Conservation (phyloP, 2,329 filamentous ascomycete genomes). For the Chaetomiaceae sp. region DNA sequence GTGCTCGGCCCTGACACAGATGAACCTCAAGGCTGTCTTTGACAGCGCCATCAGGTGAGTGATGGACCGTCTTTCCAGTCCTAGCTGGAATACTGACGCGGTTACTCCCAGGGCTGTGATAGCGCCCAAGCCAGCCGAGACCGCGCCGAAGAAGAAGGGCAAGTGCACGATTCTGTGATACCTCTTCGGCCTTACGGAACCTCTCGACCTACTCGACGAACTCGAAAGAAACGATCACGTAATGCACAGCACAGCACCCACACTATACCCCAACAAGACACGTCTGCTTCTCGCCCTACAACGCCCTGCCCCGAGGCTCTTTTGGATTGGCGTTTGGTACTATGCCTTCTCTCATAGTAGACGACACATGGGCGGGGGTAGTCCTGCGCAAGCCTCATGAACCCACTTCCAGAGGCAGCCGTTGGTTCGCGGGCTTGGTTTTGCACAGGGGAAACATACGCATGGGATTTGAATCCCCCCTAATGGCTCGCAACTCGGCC, state of each 20-base stretch:
- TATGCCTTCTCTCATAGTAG: slow-evolving; percentile 5
- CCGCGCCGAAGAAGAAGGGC: slow-evolving; percentile 41
- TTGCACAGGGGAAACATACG: neutral
- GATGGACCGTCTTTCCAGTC: neutral
- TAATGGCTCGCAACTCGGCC: neutral
- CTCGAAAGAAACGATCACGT: slow-evolving; percentile 16
- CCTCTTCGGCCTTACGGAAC: neutral
- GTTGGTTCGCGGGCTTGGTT: neutral
- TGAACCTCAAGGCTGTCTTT: slow-evolving; percentile 97
- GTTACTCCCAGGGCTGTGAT: slow-evolving; percentile 58
- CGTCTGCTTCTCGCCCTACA: slow-evolving; percentile 8
- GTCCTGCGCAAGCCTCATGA: neutral
- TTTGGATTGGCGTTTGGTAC: slow-evolving; percentile 12
- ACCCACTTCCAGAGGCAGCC: neutral
- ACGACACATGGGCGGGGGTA: neutral
- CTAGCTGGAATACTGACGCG: neutral
- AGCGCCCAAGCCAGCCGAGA: slow-evolving; percentile 52
- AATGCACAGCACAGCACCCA: slow-evolving; percentile 19
- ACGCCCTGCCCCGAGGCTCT: neutral
- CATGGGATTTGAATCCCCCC: neutral
- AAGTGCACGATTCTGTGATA: slow-evolving; percentile 67
- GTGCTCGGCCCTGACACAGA: slow-evolving; percentile 93
- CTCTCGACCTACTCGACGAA: neutral
- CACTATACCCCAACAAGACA: slow-evolving; percentile 25
- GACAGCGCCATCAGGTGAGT: slow-evolving; percentile 95